Conservation (phyloP, 2,329 filamentous ascomycete genomes). For the Chaetomium sp. region DNA sequence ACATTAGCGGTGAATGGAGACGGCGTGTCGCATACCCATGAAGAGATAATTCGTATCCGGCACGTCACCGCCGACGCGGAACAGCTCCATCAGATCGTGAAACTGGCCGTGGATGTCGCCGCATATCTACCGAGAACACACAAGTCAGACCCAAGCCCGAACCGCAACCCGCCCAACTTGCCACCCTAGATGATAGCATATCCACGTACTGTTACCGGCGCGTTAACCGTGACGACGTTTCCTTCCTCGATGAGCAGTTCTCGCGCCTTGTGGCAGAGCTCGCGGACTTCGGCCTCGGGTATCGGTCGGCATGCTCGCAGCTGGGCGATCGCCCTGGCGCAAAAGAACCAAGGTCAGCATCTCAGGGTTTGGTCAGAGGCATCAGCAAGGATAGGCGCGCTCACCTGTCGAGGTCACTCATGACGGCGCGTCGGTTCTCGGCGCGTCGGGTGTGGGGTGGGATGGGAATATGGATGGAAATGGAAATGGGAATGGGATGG, state of each 20-base stretch:
- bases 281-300: constrained; percentile 90
- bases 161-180: background rate
- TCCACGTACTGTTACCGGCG: constrained; percentile 78
- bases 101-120: constrained; percentile 97
- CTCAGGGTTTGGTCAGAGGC: background rate
- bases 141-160: background rate
- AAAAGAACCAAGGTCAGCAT: constrained; percentile 16
- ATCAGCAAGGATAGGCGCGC: constrained; percentile 29
- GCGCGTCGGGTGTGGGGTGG: background rate
- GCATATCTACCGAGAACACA: constrained; percentile 65
- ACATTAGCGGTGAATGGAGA: background rate
- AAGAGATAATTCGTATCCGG: constrained; percentile 97
- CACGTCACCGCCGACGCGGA: constrained; percentile 88
- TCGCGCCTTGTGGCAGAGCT: constrained; percentile 95
- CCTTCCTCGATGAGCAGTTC: constrained; percentile 97
- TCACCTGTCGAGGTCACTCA: constrained; percentile 95
- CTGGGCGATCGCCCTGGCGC: constrained; percentile 87
- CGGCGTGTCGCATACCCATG: constrained; percentile 65
- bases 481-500: background rate
- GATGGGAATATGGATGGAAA: background rate
- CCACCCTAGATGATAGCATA: background rate
- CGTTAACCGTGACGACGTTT: constrained; percentile 93
- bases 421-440: constrained; percentile 44
- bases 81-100: constrained; percentile 95
- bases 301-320: constrained; percentile 95